Conservation (phyloP, 139 green algal species). For the Haematococcus lacustris region DNA sequence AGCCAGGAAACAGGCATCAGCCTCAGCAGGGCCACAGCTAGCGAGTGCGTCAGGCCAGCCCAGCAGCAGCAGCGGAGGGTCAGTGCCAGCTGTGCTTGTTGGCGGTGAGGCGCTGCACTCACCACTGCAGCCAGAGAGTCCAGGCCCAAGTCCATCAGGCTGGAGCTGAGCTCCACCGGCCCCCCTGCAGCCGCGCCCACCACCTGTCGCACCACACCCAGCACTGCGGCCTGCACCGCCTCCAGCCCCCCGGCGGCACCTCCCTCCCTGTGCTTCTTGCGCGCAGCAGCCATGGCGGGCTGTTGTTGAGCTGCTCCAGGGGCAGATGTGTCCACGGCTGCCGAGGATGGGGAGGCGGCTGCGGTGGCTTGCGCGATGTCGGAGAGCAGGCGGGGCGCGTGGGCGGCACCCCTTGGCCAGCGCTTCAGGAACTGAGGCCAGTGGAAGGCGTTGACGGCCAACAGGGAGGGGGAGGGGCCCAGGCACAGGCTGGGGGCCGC, state of each 20-base stretch:
- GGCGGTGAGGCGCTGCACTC: too few species aligned
- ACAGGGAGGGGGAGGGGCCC: constrained; percentile 26
- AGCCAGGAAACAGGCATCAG: not conserved
- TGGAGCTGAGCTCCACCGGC: constrained; percentile 23
- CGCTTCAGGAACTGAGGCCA: constrained; percentile 50
- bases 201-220: not conserved
- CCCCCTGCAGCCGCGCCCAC: not conserved
- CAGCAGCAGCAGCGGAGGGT: not conserved
- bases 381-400: not conserved
- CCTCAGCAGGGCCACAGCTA: not conserved
- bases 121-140: constrained; percentile 64
- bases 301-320: too few species aligned
- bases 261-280: too few species aligned
- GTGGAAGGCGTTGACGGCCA: constrained; percentile 50
- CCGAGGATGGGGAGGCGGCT: not conserved
- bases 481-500: too few species aligned
- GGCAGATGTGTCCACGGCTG: not conserved
- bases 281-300: too few species aligned
- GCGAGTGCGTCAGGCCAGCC: not conserved
- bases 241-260: too few species aligned
- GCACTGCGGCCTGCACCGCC: constrained; percentile 5
- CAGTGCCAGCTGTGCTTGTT: not conserved
- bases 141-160: constrained; percentile 66
- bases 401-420: constrained; percentile 22
- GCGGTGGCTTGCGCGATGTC: not conserved